Evolutionary conservation across 352 stramenopile genomes (phyloP).

Genomic region (Globisporangium alternatum): DNA sequence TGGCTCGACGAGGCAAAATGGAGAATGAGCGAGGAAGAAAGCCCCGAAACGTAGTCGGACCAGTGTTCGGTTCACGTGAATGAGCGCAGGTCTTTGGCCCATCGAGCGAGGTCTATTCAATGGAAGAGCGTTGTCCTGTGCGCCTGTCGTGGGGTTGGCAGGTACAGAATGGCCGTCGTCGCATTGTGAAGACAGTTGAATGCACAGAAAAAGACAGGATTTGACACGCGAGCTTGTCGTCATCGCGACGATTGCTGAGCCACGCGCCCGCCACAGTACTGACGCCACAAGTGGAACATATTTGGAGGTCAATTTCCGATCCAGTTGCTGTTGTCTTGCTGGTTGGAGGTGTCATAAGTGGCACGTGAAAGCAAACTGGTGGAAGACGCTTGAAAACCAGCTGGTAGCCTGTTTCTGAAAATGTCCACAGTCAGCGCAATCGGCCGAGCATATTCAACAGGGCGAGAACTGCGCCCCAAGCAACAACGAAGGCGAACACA

Average conservation of each 20-base stretch:
- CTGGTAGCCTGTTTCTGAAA: neutral
- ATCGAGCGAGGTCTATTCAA: neutral
- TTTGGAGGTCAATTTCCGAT: neutral
- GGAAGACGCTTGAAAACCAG: neutral
- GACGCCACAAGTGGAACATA: neutral
- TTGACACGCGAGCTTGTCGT: neutral
- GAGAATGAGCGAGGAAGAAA: neutral
- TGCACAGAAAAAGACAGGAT: neutral
- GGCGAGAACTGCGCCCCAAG: neutral
- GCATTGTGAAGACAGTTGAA: constrained; percentile 1
- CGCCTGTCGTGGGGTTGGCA: neutral
- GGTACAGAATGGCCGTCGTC: neutral
- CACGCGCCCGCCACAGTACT: neutral
- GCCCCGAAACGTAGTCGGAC: neutral
- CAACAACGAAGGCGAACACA: neutral
- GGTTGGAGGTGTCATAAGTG: neutral
- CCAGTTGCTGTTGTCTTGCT: neutral
- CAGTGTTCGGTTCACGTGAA: neutral
- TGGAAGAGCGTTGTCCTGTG: neutral
- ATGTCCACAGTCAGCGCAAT: neutral
- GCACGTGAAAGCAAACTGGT: neutral
- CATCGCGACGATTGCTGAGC: neutral
- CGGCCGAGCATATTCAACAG: neutral
- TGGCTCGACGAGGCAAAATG: neutral
- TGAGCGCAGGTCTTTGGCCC: neutral